Evolutionary conservation across 768 basidiomycete genomes (phyloP), one percentile per base, ranked within the genome.

Genomic region (Auricularia heimuer): DNA sequence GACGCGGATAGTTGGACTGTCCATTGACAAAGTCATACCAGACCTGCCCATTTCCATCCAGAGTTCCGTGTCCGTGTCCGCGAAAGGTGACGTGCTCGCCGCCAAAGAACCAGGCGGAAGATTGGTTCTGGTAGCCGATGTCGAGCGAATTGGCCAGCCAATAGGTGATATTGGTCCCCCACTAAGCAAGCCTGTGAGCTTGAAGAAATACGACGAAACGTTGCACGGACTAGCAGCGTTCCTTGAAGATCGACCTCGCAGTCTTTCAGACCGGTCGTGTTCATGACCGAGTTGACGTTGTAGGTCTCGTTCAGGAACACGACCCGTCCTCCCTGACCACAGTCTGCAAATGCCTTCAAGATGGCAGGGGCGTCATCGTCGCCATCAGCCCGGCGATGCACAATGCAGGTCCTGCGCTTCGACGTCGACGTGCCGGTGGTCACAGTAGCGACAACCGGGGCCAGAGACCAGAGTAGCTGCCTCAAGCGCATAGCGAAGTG

Each of bases 21-120:
- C 77, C 76, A n/a, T 78, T 71, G 3, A 75, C 73, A 63, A 74
- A 74, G 63, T 75, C 73, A 65, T 80, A 80, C 56, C 79, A 80
- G 2, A 75, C 69, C 63, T 79, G 77, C 14, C 79, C 79, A 54
- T 78, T 78, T 4, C 78, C 78, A 63, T 77, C 75, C 56, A 80
- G 75, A 3, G 78, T 78, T 18, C 79, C 76, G 12, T 65, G 67
- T 14, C 71, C 76, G 65, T 75, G 70, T 1, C 76, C 76, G 35
- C 70, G 65, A 63, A 75, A 74, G 16, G 63, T 65, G 33, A 76
- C 63, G 35, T 69, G 70, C 61, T 72, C 66, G 1, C 79, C 79
- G n/a, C 73, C 75, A 36, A 78, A 71, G 65, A 75, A 69, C 75
- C 75, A 78, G 3, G 76, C 78, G 3, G 76, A 72, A 29, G 72